Conservation (phyloP, 1,284 basidiomycete species). For the Ceraceosorus bombacis region DNA sequence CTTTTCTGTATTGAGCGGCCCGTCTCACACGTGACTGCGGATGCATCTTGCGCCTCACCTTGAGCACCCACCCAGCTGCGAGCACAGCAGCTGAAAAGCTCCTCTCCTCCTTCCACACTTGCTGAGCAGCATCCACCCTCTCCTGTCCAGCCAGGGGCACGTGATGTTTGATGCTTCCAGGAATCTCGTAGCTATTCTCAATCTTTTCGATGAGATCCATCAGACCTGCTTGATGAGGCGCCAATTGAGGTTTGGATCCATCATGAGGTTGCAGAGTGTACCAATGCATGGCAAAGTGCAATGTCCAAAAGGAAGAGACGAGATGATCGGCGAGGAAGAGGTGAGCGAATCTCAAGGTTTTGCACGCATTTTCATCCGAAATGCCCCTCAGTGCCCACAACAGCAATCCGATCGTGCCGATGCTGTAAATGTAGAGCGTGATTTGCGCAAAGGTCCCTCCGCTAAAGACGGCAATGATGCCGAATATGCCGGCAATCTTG, state of each 20-base stretch:
- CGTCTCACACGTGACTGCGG: neutral
- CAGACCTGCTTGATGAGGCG: conserved; percentile 39
- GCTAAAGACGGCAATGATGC: conserved; percentile 79
- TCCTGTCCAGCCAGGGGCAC: conserved; percentile 51
- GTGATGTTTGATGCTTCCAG: conserved; percentile 32
- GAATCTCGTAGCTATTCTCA: conserved; percentile 36
- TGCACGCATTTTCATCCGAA: conserved; percentile 54
- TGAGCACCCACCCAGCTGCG: conserved; percentile 73
- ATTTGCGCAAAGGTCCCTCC: conserved; percentile 84
- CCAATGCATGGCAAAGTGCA: conserved; percentile 58
- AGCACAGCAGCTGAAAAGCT: conserved; percentile 70
- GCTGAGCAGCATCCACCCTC: conserved; percentile 28
- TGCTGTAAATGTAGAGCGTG: conserved; percentile 74
- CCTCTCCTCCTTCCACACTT: conserved; percentile 81
- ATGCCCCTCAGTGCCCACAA: conserved; percentile 81
- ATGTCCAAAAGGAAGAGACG: conserved; percentile 82
- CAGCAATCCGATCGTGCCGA: conserved; percentile 69
- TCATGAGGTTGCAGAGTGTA: conserved; percentile 10
- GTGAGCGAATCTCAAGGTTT: conserved; percentile 76
- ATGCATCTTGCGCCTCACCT: conserved; percentile 57
- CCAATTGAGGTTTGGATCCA: conserved; percentile 8
- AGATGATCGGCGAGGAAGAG: conserved; percentile 86
- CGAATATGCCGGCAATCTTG: conserved; percentile 96
- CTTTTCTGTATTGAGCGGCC: neutral
- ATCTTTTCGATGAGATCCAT: conserved; percentile 47